phyloP scores from a whole-genome alignment of 495 filamentous ascomycete genomes.

The Geoglossum glabrum region DNA sequence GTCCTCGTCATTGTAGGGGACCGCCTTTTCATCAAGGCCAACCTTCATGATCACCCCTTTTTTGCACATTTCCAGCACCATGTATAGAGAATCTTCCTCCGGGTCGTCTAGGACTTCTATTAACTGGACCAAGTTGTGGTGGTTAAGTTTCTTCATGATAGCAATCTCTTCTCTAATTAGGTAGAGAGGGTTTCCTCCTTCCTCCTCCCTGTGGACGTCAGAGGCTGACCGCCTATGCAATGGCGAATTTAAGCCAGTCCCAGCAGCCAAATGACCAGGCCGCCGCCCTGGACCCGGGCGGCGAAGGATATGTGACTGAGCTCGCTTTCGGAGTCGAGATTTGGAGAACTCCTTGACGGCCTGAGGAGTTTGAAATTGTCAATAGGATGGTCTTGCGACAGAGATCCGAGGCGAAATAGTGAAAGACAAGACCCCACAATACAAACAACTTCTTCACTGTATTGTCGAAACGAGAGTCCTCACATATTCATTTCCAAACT shows the following conservation, averaged over 20 bases:
- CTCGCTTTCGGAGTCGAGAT: slow-evolving; percentile 71
- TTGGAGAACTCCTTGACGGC: slow-evolving; percentile 98
- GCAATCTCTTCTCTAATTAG: slow-evolving; percentile 93
- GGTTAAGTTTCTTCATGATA: slow-evolving; percentile 97
- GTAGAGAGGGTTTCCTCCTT: slow-evolving; percentile 58
- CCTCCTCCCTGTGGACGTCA: slow-evolving; percentile 18
- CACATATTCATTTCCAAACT: slow-evolving; percentile 87
- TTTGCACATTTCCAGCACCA: slow-evolving; percentile 98
- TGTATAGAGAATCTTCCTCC: slow-evolving; percentile 85
- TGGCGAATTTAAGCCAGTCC: slow-evolving; percentile 42
- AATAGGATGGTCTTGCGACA: not conserved
- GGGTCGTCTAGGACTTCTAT: slow-evolving; percentile 93
- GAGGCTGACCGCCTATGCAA: slow-evolving; percentile 30
- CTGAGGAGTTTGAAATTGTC: slow-evolving; percentile 22
- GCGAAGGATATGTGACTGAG: slow-evolving; percentile 77
- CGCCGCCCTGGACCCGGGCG: slow-evolving; percentile 29
- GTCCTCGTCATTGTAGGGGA: slow-evolving; percentile 64
- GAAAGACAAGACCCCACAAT: not conserved
- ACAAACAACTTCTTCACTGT: not conserved
- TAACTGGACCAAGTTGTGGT: slow-evolving; percentile 77
- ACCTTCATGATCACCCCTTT: slow-evolving; percentile 98
- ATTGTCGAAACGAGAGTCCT: slow-evolving; percentile 13
- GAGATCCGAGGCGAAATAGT: not conserved
- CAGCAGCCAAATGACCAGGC: slow-evolving; percentile 1
- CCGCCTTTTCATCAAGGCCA: slow-evolving; percentile 59